Conservation (phyloP, 768 basidiomycete species). For the Suillus hirtellus region DNA sequence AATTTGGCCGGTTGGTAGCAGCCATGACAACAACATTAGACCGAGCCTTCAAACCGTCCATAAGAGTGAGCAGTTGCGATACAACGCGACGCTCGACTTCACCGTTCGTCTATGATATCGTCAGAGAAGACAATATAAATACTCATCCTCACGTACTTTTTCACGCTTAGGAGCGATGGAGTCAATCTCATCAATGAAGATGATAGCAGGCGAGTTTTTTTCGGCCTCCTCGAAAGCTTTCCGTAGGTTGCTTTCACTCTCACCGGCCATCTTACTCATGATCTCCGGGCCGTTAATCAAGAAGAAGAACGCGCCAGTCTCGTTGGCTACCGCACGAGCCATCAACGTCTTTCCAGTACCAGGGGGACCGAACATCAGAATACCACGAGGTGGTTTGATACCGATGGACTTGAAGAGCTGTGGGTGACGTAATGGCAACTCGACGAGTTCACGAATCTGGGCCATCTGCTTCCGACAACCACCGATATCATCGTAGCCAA, state of each 20-base stretch:
- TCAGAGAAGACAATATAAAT: slow-evolving; percentile 13
- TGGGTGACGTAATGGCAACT: slow-evolving; percentile 95
- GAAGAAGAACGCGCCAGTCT: slow-evolving; percentile 99
- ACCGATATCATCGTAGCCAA: slow-evolving; percentile 99
- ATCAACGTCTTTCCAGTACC: slow-evolving; percentile 99
- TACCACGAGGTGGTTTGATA: slow-evolving; percentile 99
- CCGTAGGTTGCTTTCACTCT: slow-evolving; percentile 94
- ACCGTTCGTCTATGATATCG: slow-evolving; percentile 78
- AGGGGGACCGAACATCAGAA: slow-evolving; percentile 97
- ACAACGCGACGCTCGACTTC: slow-evolving; percentile 99
- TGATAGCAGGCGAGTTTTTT: slow-evolving; percentile 99
- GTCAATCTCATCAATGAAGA: slow-evolving; percentile 99
- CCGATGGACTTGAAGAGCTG: slow-evolving; percentile 99
- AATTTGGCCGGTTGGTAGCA: slow-evolving; percentile 98
- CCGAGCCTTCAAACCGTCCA: slow-evolving; percentile 98
- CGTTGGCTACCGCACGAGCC: slow-evolving; percentile 99
- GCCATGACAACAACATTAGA: slow-evolving; percentile 99
- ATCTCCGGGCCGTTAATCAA: slow-evolving; percentile 99
- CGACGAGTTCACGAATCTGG: slow-evolving; percentile 98
- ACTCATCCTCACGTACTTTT: slow-evolving; percentile 57
- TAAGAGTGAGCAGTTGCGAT: slow-evolving; percentile 95
- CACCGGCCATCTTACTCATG: slow-evolving; percentile 99
- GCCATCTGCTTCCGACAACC: slow-evolving; percentile 99
- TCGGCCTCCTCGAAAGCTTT: slow-evolving; percentile 99
- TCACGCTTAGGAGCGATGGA: slow-evolving; percentile 99